Base-by-base conservation (phyloP, 1,284 basidiomycete species). In the Acaromyces ingoldii region DNA sequence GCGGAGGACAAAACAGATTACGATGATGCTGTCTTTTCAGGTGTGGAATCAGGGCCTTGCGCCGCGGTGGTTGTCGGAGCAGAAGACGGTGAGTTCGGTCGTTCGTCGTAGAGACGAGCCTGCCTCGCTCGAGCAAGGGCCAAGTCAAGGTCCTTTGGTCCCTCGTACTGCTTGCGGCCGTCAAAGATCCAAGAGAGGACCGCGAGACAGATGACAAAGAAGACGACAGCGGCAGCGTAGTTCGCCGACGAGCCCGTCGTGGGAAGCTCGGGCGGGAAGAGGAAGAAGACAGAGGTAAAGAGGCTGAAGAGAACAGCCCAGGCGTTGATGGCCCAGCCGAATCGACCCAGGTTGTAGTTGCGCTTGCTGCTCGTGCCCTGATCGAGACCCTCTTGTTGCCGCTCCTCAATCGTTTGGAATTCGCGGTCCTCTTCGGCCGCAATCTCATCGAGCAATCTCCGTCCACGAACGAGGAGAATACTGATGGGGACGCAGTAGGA, bases 221-320 rank as follows among this genome's bases (percentile, higher is more conserved):
- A 57, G 0, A 68, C 47, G 11, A 70, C 70, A 10, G 76, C 78
- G 6, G 77, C 54, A 11, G 72, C 73, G 57, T 79, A 80, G 63
- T 79, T 79, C 79, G 80, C 79, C 46, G 66, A 74, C 13, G 59
- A 58, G 5, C 71, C 75, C 3, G 65, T 70, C 3, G 42, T 28
- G 19, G 42, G 77, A 0, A 78, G 49, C 11, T 68, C 75, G 6
- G 79, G 78, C 3, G 80, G 80, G 76, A 81, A 80, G 25, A 79
- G 57, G 76, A 81, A 81, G 69, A 79, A 79, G 21, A 80, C 75
- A 19, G 73, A 72, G 4, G 79, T 80, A 33, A 80, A 53, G 15
- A 70, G 37, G 2, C 74, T 75, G 56, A 80, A 81, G 9, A 60
- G 47, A 28, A 80, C 60, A 0, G 76, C 76, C 38, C 75, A 70